These are phyloP conservation scores for Fusarium solani-melongenae DNA, from an alignment of 2,329 filamentous ascomycete species.

Conservation along the genomic window DNA sequence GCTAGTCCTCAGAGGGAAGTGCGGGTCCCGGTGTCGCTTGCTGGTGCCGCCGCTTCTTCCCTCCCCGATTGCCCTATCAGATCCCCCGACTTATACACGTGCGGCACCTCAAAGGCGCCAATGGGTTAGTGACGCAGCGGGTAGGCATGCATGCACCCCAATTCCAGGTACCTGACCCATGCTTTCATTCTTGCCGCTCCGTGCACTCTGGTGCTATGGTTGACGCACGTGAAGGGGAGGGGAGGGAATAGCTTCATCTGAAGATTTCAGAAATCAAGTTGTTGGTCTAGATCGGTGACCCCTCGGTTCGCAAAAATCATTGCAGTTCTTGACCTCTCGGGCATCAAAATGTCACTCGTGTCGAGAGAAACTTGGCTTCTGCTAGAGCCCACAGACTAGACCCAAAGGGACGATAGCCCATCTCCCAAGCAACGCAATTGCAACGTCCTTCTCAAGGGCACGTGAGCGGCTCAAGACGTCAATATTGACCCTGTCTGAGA, in stretches of 20 bases:
- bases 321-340: not conserved
- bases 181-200: slow-evolving; percentile 15
- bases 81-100: slow-evolving; percentile 27
- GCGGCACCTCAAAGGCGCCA: slow-evolving; percentile 19
- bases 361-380: slow-evolving; percentile 15
- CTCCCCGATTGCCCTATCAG: slow-evolving; percentile 35
- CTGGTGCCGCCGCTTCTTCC: slow-evolving; percentile 5
- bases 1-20: not conserved
- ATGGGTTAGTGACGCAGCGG: slow-evolving; percentile 23
- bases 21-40: not conserved
- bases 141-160: slow-evolving; percentile 30
- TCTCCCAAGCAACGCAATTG: slow-evolving; percentile 24
- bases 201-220: slow-evolving; percentile 28
- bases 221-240: slow-evolving; percentile 25
- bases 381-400: slow-evolving; percentile 15
- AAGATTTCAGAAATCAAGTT: not conserved
- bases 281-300: not conserved
- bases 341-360: not conserved
- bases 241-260: not conserved
- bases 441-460: slow-evolving; percentile 3
- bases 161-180: slow-evolving; percentile 28
- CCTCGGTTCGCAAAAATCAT: not conserved
- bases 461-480: slow-evolving; percentile 2
- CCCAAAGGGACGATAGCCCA: slow-evolving; percentile 17
- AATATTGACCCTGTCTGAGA: not conserved